Conservation (phyloP, 2,329 filamentous ascomycete genomes). For the Calonectria crousiana region DNA sequence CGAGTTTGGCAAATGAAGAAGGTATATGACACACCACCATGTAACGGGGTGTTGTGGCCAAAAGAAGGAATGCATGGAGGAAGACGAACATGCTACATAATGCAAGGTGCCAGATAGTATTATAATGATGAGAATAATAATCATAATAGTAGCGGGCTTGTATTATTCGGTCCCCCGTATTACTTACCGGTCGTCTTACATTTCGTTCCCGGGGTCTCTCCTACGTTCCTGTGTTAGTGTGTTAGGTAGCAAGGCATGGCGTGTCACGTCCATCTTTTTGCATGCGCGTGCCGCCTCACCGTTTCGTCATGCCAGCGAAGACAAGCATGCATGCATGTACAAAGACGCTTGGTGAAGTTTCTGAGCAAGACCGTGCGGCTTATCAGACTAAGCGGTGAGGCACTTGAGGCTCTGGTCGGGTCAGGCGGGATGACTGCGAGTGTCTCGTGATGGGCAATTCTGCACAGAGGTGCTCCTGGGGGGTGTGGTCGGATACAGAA, state of each 20-base stretch:
- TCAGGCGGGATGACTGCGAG: conserved; percentile 24
- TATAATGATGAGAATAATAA: neutral
- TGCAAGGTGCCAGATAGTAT: neutral
- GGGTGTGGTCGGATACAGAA: neutral
- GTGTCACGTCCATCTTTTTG: neutral
- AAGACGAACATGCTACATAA: neutral
- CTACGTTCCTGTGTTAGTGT: neutral
- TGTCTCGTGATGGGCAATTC: conserved; percentile 19
- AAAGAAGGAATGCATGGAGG: neutral
- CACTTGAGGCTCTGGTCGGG: conserved; percentile 24
- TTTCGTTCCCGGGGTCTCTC: neutral
- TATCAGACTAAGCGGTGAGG: conserved; percentile 29
- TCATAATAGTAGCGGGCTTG: neutral
- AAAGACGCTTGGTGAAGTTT: neutral
- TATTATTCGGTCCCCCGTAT: neutral
- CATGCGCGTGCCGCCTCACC: neutral
- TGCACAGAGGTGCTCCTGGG: neutral
- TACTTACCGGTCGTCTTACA: neutral
- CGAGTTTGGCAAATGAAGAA: neutral
- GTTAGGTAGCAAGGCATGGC: neutral
- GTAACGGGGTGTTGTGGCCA: neutral
- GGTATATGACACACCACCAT: neutral
- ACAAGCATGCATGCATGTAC: conserved; percentile 3
- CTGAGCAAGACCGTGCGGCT: conserved; percentile 14
- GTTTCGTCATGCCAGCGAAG: neutral